These are phyloP conservation scores for Fallopia convolvulus DNA, from an alignment of 148 eudicot genomes.

Conservation along the genomic window DNA sequence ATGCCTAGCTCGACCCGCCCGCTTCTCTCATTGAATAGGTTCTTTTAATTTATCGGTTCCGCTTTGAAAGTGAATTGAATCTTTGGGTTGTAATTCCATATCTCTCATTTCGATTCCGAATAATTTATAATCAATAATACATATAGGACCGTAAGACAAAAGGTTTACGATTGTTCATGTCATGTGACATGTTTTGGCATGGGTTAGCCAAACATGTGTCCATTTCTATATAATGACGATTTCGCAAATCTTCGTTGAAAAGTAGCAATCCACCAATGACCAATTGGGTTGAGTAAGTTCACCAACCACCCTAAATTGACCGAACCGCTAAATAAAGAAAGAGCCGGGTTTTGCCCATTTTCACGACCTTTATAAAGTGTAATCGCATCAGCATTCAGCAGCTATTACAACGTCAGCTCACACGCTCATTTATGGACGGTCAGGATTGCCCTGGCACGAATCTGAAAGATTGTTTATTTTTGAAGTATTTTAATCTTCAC, in stretches of 20 bases:
- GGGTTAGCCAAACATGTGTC: background rate
- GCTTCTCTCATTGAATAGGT: no score
- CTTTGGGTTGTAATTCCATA: no score
- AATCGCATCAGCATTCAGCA: background rate
- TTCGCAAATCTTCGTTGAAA: background rate
- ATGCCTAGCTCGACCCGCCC: no score
- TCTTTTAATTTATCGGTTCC: no score
- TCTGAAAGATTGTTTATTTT: background rate
- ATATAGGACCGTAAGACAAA: no score
- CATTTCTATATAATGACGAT: no score
- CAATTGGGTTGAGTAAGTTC: background rate
- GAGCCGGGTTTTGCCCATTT: background rate
- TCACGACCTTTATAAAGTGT: background rate
- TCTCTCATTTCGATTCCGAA: no score
- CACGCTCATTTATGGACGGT: slow-evolving; percentile 5
- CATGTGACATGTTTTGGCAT: background rate
- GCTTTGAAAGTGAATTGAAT: no score
- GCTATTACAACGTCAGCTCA: background rate
- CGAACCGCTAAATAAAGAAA: background rate
- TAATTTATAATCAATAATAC: no score
- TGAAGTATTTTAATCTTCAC: background rate
- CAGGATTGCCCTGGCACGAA: background rate
- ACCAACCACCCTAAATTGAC: background rate
- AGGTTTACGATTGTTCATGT: background rate
- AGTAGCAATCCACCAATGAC: background rate